phyloP scores from a whole-genome alignment of 495 filamentous ascomycete species.

The Penicilliopsis zonata region DNA sequence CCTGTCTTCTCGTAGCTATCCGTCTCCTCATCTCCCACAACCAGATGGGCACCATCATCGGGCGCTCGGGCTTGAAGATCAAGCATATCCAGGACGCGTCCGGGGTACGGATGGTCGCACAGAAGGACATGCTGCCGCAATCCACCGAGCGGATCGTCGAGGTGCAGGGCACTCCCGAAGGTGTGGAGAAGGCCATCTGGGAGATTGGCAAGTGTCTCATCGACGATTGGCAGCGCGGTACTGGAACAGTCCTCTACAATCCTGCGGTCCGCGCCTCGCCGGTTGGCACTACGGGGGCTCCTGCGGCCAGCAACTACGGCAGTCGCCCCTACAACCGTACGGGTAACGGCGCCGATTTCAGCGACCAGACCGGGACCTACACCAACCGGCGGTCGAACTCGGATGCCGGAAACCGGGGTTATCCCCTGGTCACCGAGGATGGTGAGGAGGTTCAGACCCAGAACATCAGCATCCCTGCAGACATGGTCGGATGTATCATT shows the following conservation, averaged over 20 bases:
- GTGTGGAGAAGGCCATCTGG: conserved; percentile 92
- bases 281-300: conserved; percentile 40
- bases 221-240: conserved; percentile 93
- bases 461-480: conserved; percentile 96
- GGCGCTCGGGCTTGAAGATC: conserved; percentile 91
- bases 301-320: conserved; percentile 41
- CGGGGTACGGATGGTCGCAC: conserved; percentile 94
- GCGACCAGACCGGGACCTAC: conserved; percentile 58
- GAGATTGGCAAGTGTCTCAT: conserved; percentile 98
- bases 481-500: conserved; percentile 99
- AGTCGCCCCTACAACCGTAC: conserved; percentile 79
- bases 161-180: conserved; percentile 83
- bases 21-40: conserved; percentile 98
- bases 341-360: conserved; percentile 96
- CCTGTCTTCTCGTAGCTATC: conserved; percentile 47
- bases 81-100: conserved; percentile 98
- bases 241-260: conserved; percentile 93
- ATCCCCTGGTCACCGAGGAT: conserved; percentile 80
- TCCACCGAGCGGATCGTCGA: conserved; percentile 98
- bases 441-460: conserved; percentile 97
- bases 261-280: conserved; percentile 78
- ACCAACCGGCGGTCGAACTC: conserved; percentile 66
- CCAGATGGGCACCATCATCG: conserved; percentile 99
- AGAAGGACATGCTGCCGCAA: conserved; percentile 98
- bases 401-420: conserved; percentile 57